These are phyloP conservation scores for Candida incommunis DNA, from an alignment of 805 yeast species.

Conservation along the genomic window DNA sequence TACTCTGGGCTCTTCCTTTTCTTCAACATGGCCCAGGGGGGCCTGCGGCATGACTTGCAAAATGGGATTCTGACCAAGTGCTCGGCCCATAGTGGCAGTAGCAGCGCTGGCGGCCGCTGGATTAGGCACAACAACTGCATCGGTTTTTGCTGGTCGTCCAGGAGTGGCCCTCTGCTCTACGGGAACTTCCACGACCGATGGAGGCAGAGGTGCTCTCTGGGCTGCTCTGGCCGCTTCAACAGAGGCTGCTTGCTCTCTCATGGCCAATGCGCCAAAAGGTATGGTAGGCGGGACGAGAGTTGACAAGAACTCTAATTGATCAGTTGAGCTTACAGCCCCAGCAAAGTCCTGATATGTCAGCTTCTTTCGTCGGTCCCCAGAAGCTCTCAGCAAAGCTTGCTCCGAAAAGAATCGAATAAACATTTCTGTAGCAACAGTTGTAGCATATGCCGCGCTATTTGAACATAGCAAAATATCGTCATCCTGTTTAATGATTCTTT, in stretches of 20 bases:
- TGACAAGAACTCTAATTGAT: slow-evolving; percentile 45
- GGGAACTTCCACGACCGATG: too few species aligned
- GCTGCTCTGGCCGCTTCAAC: neutral
- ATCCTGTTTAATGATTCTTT: slow-evolving; percentile 59
- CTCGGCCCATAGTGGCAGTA: neutral
- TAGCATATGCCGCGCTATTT: slow-evolving; percentile 55
- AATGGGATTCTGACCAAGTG: neutral
- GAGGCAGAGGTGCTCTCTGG: neutral
- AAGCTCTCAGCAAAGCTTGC: slow-evolving; percentile 53
- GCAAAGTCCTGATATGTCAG: slow-evolving; percentile 60
- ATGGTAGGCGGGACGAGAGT: slow-evolving; percentile 44
- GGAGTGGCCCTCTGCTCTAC: too few species aligned
- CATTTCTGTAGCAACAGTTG: slow-evolving; percentile 66
- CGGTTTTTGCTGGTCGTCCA: too few species aligned
- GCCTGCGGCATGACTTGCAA: neutral
- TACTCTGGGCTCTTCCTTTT: neutral
- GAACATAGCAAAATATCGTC: slow-evolving; percentile 58
- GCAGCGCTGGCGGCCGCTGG: neutral
- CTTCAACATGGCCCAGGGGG: neutral
- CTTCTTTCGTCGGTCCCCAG: slow-evolving; percentile 51
- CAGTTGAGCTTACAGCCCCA: slow-evolving; percentile 43
- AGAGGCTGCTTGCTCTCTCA: neutral
- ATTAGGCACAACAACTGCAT: neutral
- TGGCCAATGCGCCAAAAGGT: slow-evolving; percentile 9
- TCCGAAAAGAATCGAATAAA: slow-evolving; percentile 58